A percentile compares a stretch with the other conserved stretches of the same genome.
Evolutionary conservation across 305 asterid genomes (phyloP).

Genomic region (Fraxinus dipetala): DNA sequence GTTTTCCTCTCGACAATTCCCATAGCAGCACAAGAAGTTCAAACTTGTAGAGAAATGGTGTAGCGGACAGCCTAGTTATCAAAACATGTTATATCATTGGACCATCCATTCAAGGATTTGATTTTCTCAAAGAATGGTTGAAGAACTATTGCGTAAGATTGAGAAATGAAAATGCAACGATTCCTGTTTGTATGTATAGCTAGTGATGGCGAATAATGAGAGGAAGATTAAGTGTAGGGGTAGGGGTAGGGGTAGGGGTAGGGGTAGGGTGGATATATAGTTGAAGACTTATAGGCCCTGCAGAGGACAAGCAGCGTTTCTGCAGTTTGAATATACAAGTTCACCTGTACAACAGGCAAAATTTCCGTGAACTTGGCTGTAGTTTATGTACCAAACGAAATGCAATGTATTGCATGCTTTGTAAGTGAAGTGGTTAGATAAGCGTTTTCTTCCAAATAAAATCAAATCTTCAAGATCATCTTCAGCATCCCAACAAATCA

Average conservation of each 20-base stretch:
- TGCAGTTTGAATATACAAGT: neutral
- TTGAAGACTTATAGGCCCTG: neutral
- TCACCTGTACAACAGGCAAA: neutral
- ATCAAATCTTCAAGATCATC: neutral
- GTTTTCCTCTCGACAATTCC: slow-evolving; percentile 46
- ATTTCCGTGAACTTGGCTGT: neutral
- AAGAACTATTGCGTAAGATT: neutral
- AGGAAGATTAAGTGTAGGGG: neutral
- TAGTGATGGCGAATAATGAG: neutral
- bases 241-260: neutral
- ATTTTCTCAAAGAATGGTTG: neutral
- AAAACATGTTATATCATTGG: neutral
- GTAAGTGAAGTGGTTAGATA: neutral
- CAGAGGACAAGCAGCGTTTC: neutral
- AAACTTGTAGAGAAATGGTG: slow-evolving; percentile 10
- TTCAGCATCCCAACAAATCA: neutral
- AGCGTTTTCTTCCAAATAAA: neutral
- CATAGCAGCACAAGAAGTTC: slow-evolving; percentile 13
- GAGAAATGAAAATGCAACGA: neutral
- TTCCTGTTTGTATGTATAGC: neutral
- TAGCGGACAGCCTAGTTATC: neutral
- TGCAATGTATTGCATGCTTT: neutral
- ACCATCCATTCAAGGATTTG: neutral
- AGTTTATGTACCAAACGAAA: neutral
- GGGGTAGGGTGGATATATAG: neutral